phyloP scores from a whole-genome alignment of 495 filamentous ascomycete genomes.

The Penicillium dipodomyicola region DNA sequence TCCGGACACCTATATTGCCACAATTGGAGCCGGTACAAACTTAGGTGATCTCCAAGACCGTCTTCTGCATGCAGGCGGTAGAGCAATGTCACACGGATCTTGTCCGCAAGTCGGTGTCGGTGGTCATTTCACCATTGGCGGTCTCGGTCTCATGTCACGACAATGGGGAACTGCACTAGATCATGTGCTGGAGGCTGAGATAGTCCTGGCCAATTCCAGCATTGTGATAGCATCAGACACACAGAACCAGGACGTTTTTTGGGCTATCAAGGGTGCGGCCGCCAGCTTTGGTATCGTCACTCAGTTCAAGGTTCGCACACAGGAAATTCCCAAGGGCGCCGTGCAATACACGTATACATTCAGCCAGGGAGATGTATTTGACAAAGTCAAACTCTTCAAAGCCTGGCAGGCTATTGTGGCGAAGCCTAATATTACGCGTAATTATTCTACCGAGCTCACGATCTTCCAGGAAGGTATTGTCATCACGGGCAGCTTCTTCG shows the following conservation, averaged over 20 bases:
- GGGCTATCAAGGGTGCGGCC: slow-evolving; percentile 49
- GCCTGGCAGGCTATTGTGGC: slow-evolving; percentile 39
- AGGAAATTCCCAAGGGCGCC: slow-evolving; percentile 30
- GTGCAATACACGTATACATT: slow-evolving; percentile 40
- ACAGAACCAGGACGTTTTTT: slow-evolving; percentile 51
- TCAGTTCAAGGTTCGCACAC: slow-evolving; percentile 46
- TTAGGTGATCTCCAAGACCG: slow-evolving; percentile 58
- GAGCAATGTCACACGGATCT: slow-evolving; percentile 67
- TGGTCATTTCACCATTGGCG: slow-evolving; percentile 72
- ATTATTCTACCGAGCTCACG: slow-evolving; percentile 45
- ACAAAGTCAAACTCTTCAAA: slow-evolving; percentile 36
- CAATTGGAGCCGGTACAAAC: slow-evolving; percentile 61
- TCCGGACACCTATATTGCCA: slow-evolving; percentile 53
- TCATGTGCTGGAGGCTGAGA: slow-evolving; percentile 55
- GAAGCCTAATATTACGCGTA: slow-evolving; percentile 49
- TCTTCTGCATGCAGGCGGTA: slow-evolving; percentile 58
- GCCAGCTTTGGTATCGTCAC: slow-evolving; percentile 48
- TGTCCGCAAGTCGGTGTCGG: slow-evolving; percentile 67
- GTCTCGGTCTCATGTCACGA: slow-evolving; percentile 60
- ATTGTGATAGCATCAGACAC: slow-evolving; percentile 40
- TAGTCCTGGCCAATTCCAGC: slow-evolving; percentile 62
- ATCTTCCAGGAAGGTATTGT: slow-evolving; percentile 30
- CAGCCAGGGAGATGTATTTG: slow-evolving; percentile 32
- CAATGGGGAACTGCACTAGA: slow-evolving; percentile 66
- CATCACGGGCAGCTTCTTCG: slow-evolving; percentile 43